phyloP scores from a whole-genome alignment of 2,329 filamentous ascomycete species.

The Thielaviopsis musarum region DNA sequence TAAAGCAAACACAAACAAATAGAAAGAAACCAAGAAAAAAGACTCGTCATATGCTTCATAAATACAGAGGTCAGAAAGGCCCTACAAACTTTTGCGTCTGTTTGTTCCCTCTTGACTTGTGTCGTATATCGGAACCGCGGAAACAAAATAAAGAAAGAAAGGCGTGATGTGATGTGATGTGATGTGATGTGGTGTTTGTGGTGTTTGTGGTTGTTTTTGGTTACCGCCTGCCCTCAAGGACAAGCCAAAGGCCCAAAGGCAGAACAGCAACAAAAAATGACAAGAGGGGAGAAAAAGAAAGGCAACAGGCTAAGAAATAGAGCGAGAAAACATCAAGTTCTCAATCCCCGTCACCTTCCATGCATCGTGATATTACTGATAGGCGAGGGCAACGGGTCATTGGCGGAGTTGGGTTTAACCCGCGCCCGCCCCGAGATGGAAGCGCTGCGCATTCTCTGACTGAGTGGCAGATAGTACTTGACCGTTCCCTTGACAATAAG shows the following conservation, averaged over 20 bases:
- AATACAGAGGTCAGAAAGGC: neutral
- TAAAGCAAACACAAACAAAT: conserved; percentile 2
- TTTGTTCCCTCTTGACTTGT: neutral
- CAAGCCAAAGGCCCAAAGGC: too few relatives aligned
- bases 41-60: neutral
- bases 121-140: neutral
- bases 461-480: conserved; percentile 57
- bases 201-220: too few relatives aligned
- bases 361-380: conserved; percentile 16
- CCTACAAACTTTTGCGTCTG: neutral
- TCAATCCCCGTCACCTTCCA: neutral
- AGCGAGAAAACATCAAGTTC: neutral
- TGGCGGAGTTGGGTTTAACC: conserved; percentile 46
- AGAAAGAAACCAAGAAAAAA: conserved; percentile 11
- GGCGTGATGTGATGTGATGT: neutral
- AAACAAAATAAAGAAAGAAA: neutral
- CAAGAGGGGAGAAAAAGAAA: neutral
- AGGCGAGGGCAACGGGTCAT: conserved; percentile 26
- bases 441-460: conserved; percentile 40
- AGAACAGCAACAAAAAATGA: neutral
- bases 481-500: conserved; percentile 82
- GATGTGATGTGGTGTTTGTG: too few relatives aligned
- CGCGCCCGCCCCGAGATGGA: conserved; percentile 41
- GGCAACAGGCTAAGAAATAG: neutral
- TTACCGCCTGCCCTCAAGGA: too few relatives aligned